Conservation (phyloP, 2,329 filamentous ascomycete genomes). For the Stylonectria norvegica region DNA sequence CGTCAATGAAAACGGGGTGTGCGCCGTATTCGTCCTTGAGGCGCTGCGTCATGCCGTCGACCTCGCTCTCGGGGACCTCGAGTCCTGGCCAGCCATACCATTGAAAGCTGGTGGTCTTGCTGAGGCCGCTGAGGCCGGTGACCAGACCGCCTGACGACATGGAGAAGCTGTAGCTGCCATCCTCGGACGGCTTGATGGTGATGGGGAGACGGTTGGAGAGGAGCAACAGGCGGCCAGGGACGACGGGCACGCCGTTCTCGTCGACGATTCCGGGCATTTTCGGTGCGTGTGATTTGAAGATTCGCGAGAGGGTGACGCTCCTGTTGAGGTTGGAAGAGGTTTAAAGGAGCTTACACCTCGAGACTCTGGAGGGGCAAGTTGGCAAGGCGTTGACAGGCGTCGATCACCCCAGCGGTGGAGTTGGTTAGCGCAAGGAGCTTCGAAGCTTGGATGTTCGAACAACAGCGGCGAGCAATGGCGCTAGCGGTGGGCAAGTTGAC, state of each 20-base stretch:
- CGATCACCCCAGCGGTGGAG: constrained; percentile 27
- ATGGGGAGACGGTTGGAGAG: constrained; percentile 94
- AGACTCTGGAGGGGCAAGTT: background rate
- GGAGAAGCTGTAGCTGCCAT: constrained; percentile 88
- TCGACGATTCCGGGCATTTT: constrained; percentile 37
- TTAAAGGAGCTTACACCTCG: background rate
- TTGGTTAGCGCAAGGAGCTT: constrained; percentile 27
- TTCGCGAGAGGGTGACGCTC: background rate
- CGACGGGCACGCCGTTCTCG: constrained; percentile 30
- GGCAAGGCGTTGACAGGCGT: constrained; percentile 13
- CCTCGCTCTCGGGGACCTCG: constrained; percentile 83
- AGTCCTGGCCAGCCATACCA: constrained; percentile 99
- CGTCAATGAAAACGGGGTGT: constrained; percentile 87
- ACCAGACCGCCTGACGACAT: constrained; percentile 97
- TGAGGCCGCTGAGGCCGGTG: constrained; percentile 84
- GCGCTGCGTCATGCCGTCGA: constrained; percentile 67
- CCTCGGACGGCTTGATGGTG: constrained; percentile 89
- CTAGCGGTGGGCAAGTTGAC: constrained; percentile 24
- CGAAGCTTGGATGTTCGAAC: constrained; percentile 22
- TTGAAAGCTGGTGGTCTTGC: constrained; percentile 90
- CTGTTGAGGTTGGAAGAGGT: constrained; percentile 1
- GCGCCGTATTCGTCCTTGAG: constrained; percentile 86
- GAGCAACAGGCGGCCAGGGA: constrained; percentile 63
- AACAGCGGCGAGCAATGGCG: constrained; percentile 26
- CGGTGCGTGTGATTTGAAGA: background rate